Conservation (phyloP, 1,284 basidiomycete genomes). For the Sanghuangporus baumii region DNA sequence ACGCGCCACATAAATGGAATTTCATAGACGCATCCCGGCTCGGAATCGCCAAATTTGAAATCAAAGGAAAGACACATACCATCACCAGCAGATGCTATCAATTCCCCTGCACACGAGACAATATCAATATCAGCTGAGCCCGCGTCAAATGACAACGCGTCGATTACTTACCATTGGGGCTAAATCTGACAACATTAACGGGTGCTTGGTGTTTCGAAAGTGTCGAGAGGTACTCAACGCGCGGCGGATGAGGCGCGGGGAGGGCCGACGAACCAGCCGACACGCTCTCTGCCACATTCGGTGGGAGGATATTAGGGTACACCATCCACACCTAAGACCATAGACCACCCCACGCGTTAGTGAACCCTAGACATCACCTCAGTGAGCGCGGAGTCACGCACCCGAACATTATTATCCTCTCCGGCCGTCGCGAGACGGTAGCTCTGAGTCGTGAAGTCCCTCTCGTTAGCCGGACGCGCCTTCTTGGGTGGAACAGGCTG, state of each 20-base stretch:
- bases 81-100: conserved; percentile 91
- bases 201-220: conserved; percentile 90
- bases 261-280: conserved; percentile 33
- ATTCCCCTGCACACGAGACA: conserved; percentile 51
- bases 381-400: conserved; percentile 36
- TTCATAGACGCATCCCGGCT: neutral
- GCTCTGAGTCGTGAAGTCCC: conserved; percentile 53
- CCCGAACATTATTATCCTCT: conserved; percentile 95
- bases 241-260: conserved; percentile 64
- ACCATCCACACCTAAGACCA: conserved; percentile 83
- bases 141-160: conserved; percentile 10
- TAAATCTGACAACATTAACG: conserved; percentile 96
- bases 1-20: neutral
- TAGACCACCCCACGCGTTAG: neutral
- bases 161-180: conserved; percentile 73
- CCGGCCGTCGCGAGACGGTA: conserved; percentile 94
- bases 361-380: neutral
- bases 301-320: conserved; percentile 79
- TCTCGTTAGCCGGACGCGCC: conserved; percentile 63
- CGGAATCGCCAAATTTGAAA: neutral
- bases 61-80: conserved; percentile 49
- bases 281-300: conserved; percentile 51
- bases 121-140: conserved; percentile 4
- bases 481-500: conserved; percentile 76
- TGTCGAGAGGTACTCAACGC: conserved; percentile 94